phyloP scores from a whole-genome alignment of 768 basidiomycete species.

The Tylopilus plumbeoviolaceoides region DNA sequence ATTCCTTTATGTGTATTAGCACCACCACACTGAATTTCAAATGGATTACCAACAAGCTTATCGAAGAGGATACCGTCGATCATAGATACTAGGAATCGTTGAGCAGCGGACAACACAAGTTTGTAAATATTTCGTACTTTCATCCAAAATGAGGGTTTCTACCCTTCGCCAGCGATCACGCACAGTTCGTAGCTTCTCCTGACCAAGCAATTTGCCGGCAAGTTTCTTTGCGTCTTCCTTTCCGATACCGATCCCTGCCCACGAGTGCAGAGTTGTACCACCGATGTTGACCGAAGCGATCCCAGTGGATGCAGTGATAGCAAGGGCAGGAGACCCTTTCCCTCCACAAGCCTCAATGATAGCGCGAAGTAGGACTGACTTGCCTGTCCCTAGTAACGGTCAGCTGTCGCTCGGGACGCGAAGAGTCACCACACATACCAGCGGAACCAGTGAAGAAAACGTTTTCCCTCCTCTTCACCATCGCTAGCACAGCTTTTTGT shows the following conservation, averaged over 20 bases:
- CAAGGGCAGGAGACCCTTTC: slow-evolving; percentile 39
- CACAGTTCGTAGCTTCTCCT: slow-evolving; percentile 35
- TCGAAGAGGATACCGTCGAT: slow-evolving; percentile 78
- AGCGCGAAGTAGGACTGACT: slow-evolving; percentile 74
- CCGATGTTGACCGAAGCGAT: slow-evolving; percentile 83
- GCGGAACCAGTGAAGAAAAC: slow-evolving; percentile 89
- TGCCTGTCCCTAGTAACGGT: slow-evolving; percentile 60
- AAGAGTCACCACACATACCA: slow-evolving; percentile 32
- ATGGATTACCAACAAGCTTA: slow-evolving; percentile 54
- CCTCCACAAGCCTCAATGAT: slow-evolving; percentile 55
- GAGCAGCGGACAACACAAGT: background rate
- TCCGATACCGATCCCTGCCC: slow-evolving; percentile 79
- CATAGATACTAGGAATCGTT: slow-evolving; percentile 68
- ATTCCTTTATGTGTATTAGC: slow-evolving; percentile 42
- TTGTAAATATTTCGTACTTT: slow-evolving; percentile 48
- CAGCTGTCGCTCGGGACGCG: background rate
- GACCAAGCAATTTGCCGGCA: slow-evolving; percentile 49
- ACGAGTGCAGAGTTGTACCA: slow-evolving; percentile 76
- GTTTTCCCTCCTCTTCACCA: slow-evolving; percentile 56
- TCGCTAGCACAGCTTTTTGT: slow-evolving; percentile 45
- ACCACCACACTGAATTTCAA: slow-evolving; percentile 32
- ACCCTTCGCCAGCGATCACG: slow-evolving; percentile 60
- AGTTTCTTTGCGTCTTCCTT: slow-evolving; percentile 49
- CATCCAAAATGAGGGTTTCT: slow-evolving; percentile 75
- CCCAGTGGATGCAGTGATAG: slow-evolving; percentile 76